phyloP scores from a whole-genome alignment of 2,329 filamentous ascomycete species.

The Aspergillus felis region DNA sequence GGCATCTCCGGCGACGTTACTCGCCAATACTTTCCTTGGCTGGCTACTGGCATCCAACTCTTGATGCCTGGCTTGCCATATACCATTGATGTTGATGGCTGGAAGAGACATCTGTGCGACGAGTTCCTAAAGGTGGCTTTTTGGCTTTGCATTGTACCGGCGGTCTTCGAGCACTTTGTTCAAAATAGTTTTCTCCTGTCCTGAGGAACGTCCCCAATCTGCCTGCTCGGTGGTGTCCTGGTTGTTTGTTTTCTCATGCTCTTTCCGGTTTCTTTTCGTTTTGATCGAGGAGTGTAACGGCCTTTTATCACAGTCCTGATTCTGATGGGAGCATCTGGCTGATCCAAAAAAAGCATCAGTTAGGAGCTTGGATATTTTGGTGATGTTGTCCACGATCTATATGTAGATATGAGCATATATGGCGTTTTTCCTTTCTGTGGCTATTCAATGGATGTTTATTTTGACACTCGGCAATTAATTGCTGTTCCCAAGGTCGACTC shows the following conservation, averaged over 20 bases:
- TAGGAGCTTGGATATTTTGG: slow-evolving; percentile 28
- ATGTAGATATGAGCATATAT: slow-evolving; percentile 42
- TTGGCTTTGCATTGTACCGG: slow-evolving; percentile 20
- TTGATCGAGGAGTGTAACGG: slow-evolving; percentile 22
- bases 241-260: slow-evolving; percentile 6
- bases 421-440: slow-evolving; percentile 30
- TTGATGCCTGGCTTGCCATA: slow-evolving; percentile 7
- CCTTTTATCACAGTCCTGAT: slow-evolving; percentile 23
- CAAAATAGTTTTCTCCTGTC: slow-evolving; percentile 14
- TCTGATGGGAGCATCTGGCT: slow-evolving; percentile 21
- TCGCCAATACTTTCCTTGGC: slow-evolving; percentile 7
- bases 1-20: slow-evolving; percentile 9
- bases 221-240: slow-evolving; percentile 16
- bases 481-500: slow-evolving; percentile 8
- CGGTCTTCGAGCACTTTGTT: slow-evolving; percentile 12
- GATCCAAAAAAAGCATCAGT: slow-evolving; percentile 18
- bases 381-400: slow-evolving; percentile 30
- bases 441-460: slow-evolving; percentile 18
- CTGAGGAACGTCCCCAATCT: slow-evolving; percentile 10
- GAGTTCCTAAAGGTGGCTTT: slow-evolving; percentile 28
- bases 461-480: slow-evolving; percentile 16
- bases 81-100: slow-evolving; percentile 17
- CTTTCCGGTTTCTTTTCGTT: slow-evolving; percentile 15
- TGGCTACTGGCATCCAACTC: slow-evolving; percentile 6
- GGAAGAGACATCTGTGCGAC: slow-evolving; percentile 17